Percentiles rank a stretch among this genome's conserved stretches.
These are phyloP conservation scores for Psidium guajava DNA, from an alignment of 345 rosid species.

Conservation along the genomic window DNA sequence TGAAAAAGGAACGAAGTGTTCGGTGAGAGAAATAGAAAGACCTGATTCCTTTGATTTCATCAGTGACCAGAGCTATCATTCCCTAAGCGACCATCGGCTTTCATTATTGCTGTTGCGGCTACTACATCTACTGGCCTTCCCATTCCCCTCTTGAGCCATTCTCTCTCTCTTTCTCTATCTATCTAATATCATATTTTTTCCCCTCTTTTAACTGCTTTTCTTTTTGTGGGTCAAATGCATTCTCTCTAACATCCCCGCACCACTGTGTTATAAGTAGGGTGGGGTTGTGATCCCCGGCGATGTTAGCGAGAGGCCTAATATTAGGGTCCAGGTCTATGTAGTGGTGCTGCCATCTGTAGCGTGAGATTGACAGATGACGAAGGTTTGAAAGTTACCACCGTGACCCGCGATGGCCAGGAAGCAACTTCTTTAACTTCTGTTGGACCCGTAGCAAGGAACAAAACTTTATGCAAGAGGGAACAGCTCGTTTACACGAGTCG, in stretches of 20 bases:
- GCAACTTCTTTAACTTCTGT: too few species aligned
- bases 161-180: not conserved
- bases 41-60: constrained; percentile 33
- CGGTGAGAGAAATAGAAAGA: not conserved
- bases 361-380: too few species aligned
- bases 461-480: too few species aligned
- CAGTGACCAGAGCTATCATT: constrained; percentile 3
- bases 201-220: not conserved
- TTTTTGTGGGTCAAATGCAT: not conserved
- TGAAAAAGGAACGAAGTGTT: not conserved
- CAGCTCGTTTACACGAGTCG: too few species aligned
- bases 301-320: too few species aligned
- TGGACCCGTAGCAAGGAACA: too few species aligned
- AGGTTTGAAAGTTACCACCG: too few species aligned
- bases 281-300: too few species aligned
- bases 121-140: not conserved
- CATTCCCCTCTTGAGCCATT: not conserved
- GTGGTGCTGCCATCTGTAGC: too few species aligned
- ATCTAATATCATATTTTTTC: not conserved
- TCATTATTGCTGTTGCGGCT: not conserved
- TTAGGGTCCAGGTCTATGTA: too few species aligned
- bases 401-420: too few species aligned
- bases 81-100: constrained; percentile 1
- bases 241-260: not conserved
- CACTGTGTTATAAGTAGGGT: not conserved